Evolutionary conservation across 371 early-diverging fungal genomes (phyloP), one percentile per base, ranked within the genome.

Genomic region (Synchytrium microbalum): DNA sequence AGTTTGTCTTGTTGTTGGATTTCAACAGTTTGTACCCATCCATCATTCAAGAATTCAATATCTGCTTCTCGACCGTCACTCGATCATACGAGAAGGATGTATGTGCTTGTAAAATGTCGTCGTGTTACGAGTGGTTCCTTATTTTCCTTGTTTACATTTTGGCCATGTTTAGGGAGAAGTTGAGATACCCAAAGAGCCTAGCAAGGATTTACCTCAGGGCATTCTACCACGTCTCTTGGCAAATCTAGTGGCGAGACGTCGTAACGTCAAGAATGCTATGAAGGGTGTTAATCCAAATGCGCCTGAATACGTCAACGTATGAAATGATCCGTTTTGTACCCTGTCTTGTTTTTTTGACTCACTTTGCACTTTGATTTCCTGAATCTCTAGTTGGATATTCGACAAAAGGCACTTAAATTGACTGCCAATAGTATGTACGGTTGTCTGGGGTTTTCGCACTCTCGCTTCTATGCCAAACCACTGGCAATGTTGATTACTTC

Each of bases 351-450:
- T 27, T n/a, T 51, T 58, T 28, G 13, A 31, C 1, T 59, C 28
- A 27, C 13, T 5, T 23, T 27, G n/a, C 2, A 63, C 54, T 24
- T 31, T 52, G 19, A 8, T 74, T 33, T 26, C 1, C 19, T 23
- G 26, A 23, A 58, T 28, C 23, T 33, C 25, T 8, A 90, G 84
- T 85, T 88, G 58, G 87, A 99, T 68, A 93, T 96, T 71, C 87
- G 98, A 31, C 99, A 99, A 73, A 86, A 86, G 66, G 99, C 98
- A 38, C 84, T 99, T 26, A 99, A 99, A 71, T 78, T 99, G 38
- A 99, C 99, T 0, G 99, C 99, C 57, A 99, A 99, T 80, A 89
- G 90, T 68, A 99, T 99, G 92, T 99, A 99, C 74, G 99, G 99
- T 25, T 99, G 99, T 82, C 81, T 99, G 52, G 99, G 99, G 33